Base-by-base conservation (phyloP, 768 basidiomycete genomes). In the Kondoa malvinella region DNA sequence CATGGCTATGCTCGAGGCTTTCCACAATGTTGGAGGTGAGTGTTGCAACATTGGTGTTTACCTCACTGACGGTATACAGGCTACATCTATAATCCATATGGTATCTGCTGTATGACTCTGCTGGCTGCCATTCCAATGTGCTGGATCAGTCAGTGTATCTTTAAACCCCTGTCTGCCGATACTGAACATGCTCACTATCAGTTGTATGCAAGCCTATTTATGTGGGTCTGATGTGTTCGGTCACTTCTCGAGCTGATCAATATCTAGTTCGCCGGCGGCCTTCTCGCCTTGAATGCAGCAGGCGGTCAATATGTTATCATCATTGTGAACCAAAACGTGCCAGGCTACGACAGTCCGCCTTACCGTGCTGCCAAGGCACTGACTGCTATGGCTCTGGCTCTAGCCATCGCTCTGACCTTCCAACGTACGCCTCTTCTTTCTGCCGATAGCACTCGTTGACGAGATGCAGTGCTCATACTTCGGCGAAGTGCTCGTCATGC, bases 11-110 rank as follows among this genome's bases (percentile, higher is more conserved):
- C 64, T 70, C 25, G 56, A 75, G 67, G 77, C 77, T 57, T 77
- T 77, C 71, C 66, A 65, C 2, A 66, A 74, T 31, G 76, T 76
- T 27, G 77, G 77, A 4, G 74, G n/a, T n/a, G n/a, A n/a, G n/a
- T n/a, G n/a, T n/a, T n/a, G n/a, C n/a, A n/a, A n/a, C n/a, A n/a
- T n/a, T n/a, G n/a, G n/a, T n/a, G n/a, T n/a, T n/a, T n/a, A n/a
- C n/a, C n/a, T n/a, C n/a, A n/a, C n/a, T n/a, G n/a, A n/a, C n/a
- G n/a, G n/a, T n/a, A n/a, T n/a, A n/a, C n/a, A n/a, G n/a, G 76
- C 8, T 76, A 72, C 67, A 27, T 17, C 17, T 77, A 70, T 66
- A 76, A 76, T 65, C 75, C 75, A 32, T 76, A 66, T 65, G 68
- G 69, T 27, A 60, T 70, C 27, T 17, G 29, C 12, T 61, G 34